Conservation (phyloP, 176 grass and related monocot genomes). For the Microstegium vimineum region DNA sequence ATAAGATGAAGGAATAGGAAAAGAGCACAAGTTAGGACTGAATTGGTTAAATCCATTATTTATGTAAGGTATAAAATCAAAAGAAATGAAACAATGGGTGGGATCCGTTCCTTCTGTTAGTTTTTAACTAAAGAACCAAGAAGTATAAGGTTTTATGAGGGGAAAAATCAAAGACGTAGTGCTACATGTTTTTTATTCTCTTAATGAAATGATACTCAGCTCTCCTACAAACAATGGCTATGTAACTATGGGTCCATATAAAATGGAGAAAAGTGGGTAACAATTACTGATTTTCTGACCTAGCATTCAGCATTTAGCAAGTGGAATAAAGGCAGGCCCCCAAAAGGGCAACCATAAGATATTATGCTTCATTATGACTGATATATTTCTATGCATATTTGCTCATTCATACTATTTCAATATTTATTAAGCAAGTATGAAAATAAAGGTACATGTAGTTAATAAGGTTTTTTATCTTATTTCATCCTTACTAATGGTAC, state of each 20-base stretch:
- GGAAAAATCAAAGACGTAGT: neutral
- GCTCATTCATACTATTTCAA: neutral
- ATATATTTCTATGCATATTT: neutral
- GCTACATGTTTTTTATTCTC: neutral
- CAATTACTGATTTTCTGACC: neutral
- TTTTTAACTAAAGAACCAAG: neutral
- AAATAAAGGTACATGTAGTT: neutral
- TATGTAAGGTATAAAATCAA: neutral
- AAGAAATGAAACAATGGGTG: neutral
- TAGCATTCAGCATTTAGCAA: neutral
- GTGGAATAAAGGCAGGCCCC: neutral
- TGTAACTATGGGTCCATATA: neutral
- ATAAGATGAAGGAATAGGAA: slow-evolving; percentile 3
- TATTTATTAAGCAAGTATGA: neutral
- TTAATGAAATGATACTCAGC: neutral
- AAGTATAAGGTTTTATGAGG: neutral
- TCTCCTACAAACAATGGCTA: neutral
- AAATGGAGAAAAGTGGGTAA: neutral
- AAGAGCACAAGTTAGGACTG: neutral
- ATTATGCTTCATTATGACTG: neutral
- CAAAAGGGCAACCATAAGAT: neutral
- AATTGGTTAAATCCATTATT: neutral
- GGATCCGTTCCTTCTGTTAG: neutral
- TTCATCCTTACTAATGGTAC: neutral
- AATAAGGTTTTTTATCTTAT: neutral